Base-by-base conservation (phyloP, 768 basidiomycete species). In the Cystoderma amianthinum region DNA sequence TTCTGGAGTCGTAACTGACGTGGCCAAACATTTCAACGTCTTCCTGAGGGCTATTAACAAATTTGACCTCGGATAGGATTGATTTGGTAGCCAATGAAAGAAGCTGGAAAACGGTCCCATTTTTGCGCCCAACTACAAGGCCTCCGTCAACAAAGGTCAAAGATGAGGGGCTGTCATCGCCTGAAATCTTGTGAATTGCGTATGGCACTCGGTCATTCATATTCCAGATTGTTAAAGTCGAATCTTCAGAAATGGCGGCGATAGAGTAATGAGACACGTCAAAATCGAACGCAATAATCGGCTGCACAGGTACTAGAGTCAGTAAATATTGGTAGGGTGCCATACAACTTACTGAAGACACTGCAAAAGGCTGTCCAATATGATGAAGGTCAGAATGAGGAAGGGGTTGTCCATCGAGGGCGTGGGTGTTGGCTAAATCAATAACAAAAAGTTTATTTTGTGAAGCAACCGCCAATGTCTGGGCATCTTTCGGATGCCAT, bases 1-100 rank as follows among this genome's bases (percentile, higher is more conserved):
- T 90, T 34, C 85, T 69, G 0, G 85, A 72, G 62, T 92, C 89
- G 54, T 92, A 92, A 52, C 77, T 82, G 48, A 84, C 78, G 53
- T 92, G 89, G 11, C 89, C 86, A 57, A 89, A 92, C 85, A 92
- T 91, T 6, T 88, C 86, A 12, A 68, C 68, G 52, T 90, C 88
- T 32, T 91, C 88, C 44, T 71, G 74, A 36, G 45, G 57, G 16
- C 78, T 79, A 47, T 80, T 85, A 52, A 84, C 65, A 54, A 92
- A 92, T 54, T 79, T 85, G 61, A 89, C 69, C 4, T 83, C 88
- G 11, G 89, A 86, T 21, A 88, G 65, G 2, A 91, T 74, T 36
- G 69, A 70, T 58, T 82, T 84, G 44, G 78, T 79, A 40, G 83
- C 80, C 38, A 77, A 70, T n/a, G 85, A 82, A 24, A 92, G 67